phyloP scores from a whole-genome alignment of 495 filamentous ascomycete genomes.

The Cercophora scortea region DNA sequence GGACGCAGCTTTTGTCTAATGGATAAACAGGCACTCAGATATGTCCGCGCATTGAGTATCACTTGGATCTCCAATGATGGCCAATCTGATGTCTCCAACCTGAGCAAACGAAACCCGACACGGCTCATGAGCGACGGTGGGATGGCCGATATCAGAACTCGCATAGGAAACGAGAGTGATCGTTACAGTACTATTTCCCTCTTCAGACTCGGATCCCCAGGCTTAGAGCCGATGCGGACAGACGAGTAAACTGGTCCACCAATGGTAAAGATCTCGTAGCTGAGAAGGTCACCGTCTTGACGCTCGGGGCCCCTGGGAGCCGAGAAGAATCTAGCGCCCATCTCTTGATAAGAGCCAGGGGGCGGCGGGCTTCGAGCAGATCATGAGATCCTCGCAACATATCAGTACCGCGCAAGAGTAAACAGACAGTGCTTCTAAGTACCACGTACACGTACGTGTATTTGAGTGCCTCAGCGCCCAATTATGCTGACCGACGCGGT shows the following conservation, averaged over 20 bases:
- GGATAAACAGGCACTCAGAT: no score
- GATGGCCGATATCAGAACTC: no score
- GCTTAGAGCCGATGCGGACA: background rate
- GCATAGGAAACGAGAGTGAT: no score
- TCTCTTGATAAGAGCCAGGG: background rate
- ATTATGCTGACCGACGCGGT: background rate
- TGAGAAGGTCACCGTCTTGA: background rate
- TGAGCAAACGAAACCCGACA: no score
- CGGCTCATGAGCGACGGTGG: no score
- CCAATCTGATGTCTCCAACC: no score
- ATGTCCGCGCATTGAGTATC: no score
- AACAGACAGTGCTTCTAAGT: background rate
- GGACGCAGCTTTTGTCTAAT: no score
- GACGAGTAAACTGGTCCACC: background rate
- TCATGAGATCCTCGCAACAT: background rate
- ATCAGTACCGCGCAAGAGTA: background rate
- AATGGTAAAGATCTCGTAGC: background rate
- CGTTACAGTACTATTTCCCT: no score
- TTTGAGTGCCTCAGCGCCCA: background rate
- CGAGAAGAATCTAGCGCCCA: conserved; percentile 1
- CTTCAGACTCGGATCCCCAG: no score
- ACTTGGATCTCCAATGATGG: no score
- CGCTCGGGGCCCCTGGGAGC: background rate
- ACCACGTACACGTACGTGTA: background rate
- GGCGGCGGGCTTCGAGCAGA: background rate